Evolutionary conservation across 768 basidiomycete species (phyloP).

Genomic region (Lentinus brumalis): DNA sequence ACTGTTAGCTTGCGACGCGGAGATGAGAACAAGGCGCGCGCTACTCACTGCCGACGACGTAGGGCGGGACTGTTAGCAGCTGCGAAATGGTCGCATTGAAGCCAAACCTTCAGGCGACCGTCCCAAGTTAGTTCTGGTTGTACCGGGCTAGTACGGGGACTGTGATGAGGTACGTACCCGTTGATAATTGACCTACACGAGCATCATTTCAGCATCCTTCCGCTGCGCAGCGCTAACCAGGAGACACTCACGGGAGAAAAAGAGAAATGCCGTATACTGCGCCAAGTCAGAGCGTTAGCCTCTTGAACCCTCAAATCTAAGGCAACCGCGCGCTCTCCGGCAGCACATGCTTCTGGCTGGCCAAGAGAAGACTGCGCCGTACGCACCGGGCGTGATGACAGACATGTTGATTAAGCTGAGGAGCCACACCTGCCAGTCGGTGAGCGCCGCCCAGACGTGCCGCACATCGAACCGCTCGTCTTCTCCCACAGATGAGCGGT

Average conservation of each 20-base stretch:
- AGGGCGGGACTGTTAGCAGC: constrained; percentile 69
- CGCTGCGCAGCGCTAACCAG: neutral
- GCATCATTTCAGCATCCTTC: neutral
- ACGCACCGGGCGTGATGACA: constrained; percentile 57
- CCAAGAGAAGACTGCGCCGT: too few relatives aligned
- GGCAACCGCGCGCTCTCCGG: neutral
- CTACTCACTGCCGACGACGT: constrained; percentile 51
- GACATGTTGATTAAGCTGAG: constrained; percentile 61
- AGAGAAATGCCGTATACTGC: constrained; percentile 68
- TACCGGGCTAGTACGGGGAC: neutral
- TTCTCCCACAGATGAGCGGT: constrained; percentile 56
- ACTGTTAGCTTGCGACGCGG: neutral
- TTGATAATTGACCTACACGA: constrained; percentile 58
- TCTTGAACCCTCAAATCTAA: neutral
- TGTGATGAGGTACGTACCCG: constrained; percentile 33
- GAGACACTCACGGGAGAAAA: constrained; percentile 60
- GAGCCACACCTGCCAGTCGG: constrained; percentile 69
- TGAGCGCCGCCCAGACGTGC: constrained; percentile 54
- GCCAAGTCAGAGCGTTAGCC: neutral
- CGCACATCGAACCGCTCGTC: constrained; percentile 57
- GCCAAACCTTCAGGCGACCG: constrained; percentile 46
- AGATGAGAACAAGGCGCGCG: neutral
- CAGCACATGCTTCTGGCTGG: too few relatives aligned
- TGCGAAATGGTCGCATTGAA: constrained; percentile 57
- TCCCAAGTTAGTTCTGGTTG: neutral